Percentiles rank a stretch among this genome's conserved stretches.
Conservation (phyloP, 495 filamentous ascomycete genomes). For the Penicillium coffeae region DNA sequence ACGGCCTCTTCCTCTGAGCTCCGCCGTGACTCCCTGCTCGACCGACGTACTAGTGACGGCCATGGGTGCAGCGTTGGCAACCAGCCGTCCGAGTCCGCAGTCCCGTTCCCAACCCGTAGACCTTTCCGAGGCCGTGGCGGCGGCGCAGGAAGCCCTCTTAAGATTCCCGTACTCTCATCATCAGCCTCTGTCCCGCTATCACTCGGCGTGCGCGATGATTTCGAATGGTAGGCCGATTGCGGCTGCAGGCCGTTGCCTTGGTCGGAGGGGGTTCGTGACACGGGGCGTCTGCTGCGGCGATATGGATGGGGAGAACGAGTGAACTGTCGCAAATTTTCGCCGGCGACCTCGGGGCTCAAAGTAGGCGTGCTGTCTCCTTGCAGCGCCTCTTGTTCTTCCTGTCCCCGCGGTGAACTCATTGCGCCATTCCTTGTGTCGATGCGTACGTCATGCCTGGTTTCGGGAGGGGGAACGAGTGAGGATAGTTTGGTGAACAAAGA, state of each 20-base stretch:
- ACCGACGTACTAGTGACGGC: constrained; percentile 35
- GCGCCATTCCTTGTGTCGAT: constrained; percentile 34
- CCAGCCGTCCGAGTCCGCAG: constrained; percentile 31
- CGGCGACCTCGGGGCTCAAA: constrained; percentile 16
- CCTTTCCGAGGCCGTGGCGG: constrained; percentile 70
- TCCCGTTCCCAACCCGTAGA: constrained; percentile 51
- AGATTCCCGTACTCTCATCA: constrained; percentile 68
- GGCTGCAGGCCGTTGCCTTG: constrained; percentile 23
- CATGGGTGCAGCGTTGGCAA: constrained; percentile 32
- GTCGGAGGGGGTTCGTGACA: constrained; percentile 23
- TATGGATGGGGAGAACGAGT: constrained; percentile 80
- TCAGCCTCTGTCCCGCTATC: constrained; percentile 91
- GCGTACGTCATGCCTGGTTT: constrained; percentile 32
- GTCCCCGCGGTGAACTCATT: constrained; percentile 38
- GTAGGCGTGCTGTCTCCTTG: constrained; percentile 21
- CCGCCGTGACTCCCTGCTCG: constrained; percentile 29
- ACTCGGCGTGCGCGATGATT: constrained; percentile 57
- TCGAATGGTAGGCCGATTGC: constrained; percentile 18
- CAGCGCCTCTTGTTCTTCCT: constrained; percentile 32
- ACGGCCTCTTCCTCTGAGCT: constrained; percentile 40
- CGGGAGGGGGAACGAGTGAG: constrained; percentile 1
- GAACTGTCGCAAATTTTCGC: constrained; percentile 44
- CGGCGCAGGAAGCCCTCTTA: constrained; percentile 78
- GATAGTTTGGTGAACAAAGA: neutral
- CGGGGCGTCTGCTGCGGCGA: constrained; percentile 41